Percentiles rank a stretch among this genome's conserved stretches.
These are phyloP conservation scores for Phytophthora pinifolia DNA, from an alignment of 352 stramenopile genomes.

Conservation along the genomic window DNA sequence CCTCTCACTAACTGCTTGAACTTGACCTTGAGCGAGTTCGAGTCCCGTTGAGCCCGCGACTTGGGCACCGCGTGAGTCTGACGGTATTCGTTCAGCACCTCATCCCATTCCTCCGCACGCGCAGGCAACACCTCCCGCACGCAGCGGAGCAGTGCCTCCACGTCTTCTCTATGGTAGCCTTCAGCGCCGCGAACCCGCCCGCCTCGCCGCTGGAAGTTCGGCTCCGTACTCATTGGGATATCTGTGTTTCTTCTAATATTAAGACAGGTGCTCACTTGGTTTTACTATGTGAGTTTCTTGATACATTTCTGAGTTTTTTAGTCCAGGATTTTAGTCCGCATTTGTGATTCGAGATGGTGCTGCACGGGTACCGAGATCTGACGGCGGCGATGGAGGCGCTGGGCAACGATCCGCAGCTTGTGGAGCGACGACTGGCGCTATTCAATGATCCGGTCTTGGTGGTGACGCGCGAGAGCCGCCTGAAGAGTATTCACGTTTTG, in stretches of 20 bases:
- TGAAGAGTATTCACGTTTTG: slow-evolving; percentile 25
- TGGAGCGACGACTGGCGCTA: slow-evolving; percentile 5
- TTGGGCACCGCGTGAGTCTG: slow-evolving; percentile 28
- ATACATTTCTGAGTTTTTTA: not conserved
- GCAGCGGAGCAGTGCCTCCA: slow-evolving; percentile 20
- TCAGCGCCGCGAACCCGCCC: slow-evolving; percentile 32
- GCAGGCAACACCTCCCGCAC: slow-evolving; percentile 20
- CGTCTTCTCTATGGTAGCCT: slow-evolving; percentile 35
- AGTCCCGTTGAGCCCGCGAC: slow-evolving; percentile 23
- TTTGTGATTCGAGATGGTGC: slow-evolving; percentile 12
- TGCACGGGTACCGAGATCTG: slow-evolving; percentile 18
- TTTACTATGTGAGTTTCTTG: slow-evolving; percentile 9
- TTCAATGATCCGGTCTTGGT: slow-evolving; percentile 23
- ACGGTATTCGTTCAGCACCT: slow-evolving; percentile 32
- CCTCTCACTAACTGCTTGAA: slow-evolving; percentile 33
- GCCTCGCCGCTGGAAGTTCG: slow-evolving; percentile 25
- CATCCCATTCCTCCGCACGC: slow-evolving; percentile 24
- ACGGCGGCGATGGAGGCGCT: slow-evolving; percentile 13
- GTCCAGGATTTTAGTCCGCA: not conserved
- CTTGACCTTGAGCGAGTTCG: slow-evolving; percentile 29
- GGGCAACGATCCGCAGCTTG: slow-evolving; percentile 6
- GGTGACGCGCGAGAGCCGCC: slow-evolving; percentile 15
- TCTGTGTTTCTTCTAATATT: not conserved
- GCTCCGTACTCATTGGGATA: slow-evolving; percentile 9
- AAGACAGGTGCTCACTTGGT: slow-evolving; percentile 1